A percentile compares a stretch with the other conserved stretches of the same genome.
Conservation (phyloP, 805 yeast species). For the Sungouiozyma ichnusensis region DNA sequence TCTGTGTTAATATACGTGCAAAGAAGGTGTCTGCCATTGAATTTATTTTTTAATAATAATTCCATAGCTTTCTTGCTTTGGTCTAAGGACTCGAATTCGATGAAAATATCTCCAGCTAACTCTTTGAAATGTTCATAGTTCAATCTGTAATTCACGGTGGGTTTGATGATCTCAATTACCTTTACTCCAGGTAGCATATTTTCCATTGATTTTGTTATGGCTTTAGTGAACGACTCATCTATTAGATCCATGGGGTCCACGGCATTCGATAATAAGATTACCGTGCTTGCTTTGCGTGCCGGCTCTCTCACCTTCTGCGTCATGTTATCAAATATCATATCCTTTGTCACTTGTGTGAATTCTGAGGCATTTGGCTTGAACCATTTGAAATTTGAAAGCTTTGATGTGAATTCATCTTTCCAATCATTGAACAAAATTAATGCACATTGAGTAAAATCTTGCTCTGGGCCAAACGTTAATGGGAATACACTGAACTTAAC, state of each 20-base stretch:
- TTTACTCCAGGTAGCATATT: conserved; percentile 31
- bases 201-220: conserved; percentile 42
- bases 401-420: background rate
- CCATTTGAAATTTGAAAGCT: conserved; percentile 4
- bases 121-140: conserved; percentile 37
- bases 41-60: conserved; percentile 53
- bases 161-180: conserved; percentile 52
- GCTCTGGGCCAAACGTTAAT: background rate
- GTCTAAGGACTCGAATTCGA: conserved; percentile 46
- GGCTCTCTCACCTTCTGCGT: conserved; percentile 13
- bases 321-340: conserved; percentile 29
- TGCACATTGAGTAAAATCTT: conserved; percentile 21
- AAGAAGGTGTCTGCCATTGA: conserved; percentile 58
- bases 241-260: conserved; percentile 54
- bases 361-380: conserved; percentile 17
- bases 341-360: conserved; percentile 12
- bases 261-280: conserved; percentile 56
- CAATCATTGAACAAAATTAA: conserved; percentile 13
- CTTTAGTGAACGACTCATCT: conserved; percentile 38
- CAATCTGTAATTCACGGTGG: conserved; percentile 33
- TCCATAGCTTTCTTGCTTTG: conserved; percentile 46
- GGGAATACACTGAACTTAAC: background rate
- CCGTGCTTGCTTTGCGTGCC: conserved; percentile 31
- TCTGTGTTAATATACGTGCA: conserved; percentile 50
- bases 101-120: conserved; percentile 64